Conservation (phyloP, 2,329 filamentous ascomycete species). For the Ophiocordyceps australis region DNA sequence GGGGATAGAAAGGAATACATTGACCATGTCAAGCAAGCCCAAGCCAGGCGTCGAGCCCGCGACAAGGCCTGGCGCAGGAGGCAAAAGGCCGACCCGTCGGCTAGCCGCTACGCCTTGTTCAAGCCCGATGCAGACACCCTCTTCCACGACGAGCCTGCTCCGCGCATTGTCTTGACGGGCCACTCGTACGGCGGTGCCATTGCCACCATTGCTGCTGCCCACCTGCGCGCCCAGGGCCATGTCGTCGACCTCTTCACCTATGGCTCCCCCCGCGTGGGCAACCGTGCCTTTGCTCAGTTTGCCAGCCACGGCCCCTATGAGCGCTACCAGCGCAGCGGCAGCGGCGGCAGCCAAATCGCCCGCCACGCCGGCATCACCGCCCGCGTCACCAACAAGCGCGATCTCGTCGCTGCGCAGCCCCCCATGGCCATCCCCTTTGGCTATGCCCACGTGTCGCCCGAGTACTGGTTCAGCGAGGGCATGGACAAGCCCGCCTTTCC, state of each 20-base stretch:
- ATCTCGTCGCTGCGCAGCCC: constrained; percentile 49
- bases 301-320: too few relatives aligned
- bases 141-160: constrained; percentile 16
- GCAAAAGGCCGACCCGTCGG: constrained; percentile 23
- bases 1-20: too few relatives aligned
- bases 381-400: constrained; percentile 47
- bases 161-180: constrained; percentile 37
- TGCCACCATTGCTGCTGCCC: constrained; percentile 37
- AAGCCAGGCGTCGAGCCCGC: too few relatives aligned
- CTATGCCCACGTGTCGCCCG: constrained; percentile 48
- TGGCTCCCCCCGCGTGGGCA: constrained; percentile 49
- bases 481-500: too few relatives aligned
- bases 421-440: constrained; percentile 16
- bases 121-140: too few relatives aligned
- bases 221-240: constrained; percentile 29
- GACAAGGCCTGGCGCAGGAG: too few relatives aligned
- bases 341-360: constrained; percentile 32
- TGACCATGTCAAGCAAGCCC: too few relatives aligned
- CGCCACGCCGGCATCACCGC: constrained; percentile 31
- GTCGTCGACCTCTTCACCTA: constrained; percentile 42
- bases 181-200: constrained; percentile 53
- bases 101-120: constrained; percentile 15
- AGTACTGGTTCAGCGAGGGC: constrained; percentile 37
- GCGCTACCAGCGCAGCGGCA: too few relatives aligned
- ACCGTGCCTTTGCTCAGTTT: constrained; percentile 11